These are phyloP conservation scores for Phialophora expanda DNA, from an alignment of 2,329 filamentous ascomycete species.

Conservation along the genomic window DNA sequence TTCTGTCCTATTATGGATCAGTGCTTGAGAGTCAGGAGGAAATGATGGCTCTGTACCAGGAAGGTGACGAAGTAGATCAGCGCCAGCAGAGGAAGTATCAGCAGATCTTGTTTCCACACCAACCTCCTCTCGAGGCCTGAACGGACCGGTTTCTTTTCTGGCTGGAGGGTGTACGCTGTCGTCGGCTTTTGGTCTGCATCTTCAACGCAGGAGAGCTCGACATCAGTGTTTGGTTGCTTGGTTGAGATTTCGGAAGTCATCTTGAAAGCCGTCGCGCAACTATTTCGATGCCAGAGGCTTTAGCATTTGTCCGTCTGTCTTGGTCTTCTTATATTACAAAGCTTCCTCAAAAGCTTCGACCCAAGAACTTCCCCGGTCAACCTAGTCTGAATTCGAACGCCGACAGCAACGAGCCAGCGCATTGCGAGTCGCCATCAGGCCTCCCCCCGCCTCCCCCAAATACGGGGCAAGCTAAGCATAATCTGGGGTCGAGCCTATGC, in stretches of 20 bases:
- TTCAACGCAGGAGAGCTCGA: slow-evolving; percentile 5
- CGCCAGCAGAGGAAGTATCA: slow-evolving; percentile 11
- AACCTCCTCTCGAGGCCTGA: slow-evolving; percentile 6
- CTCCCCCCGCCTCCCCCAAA: no score
- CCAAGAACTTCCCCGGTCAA: background rate
- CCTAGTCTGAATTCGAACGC: background rate
- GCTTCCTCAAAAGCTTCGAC: background rate
- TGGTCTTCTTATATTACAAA: slow-evolving; percentile 4
- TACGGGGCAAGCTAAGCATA: background rate
- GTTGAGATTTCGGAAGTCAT: background rate
- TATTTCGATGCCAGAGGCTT: background rate
- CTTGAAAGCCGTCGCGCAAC: background rate
- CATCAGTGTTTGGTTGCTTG: background rate
- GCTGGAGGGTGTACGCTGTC: slow-evolving; percentile 4
- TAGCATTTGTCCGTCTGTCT: background rate
- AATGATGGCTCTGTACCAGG: background rate
- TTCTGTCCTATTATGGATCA: slow-evolving; percentile 3
- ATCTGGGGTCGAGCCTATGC: background rate
- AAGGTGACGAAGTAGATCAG: slow-evolving; percentile 10
- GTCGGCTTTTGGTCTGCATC: slow-evolving; percentile 1
- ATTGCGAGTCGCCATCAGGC: slow-evolving; percentile 1
- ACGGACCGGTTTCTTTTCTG: background rate
- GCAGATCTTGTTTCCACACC: slow-evolving; percentile 5
- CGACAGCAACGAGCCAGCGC: background rate
- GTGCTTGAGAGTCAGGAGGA: background rate